Evolutionary conservation across 306 rosid genomes (phyloP), one percentile per base, ranked within the genome.

Genomic region (Glycine soja): DNA sequence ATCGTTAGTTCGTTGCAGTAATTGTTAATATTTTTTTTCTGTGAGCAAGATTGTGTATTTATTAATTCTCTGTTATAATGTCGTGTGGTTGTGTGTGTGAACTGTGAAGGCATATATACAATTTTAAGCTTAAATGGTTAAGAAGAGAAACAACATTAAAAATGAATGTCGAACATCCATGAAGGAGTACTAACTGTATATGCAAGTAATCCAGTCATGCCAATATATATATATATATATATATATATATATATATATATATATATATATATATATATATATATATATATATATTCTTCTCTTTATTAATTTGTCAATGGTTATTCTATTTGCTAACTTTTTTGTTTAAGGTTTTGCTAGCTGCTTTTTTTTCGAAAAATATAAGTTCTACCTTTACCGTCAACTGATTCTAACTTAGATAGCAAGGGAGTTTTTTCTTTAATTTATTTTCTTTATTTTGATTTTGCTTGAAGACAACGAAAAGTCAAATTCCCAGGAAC

Each of bases 361-460:
- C 7, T 15, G 1, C 0, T 19, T 19, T 19, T 19, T 19, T 68
- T 7, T 59, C 4, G 14, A 34, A 43, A 67, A 30, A 48, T 70
- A 47, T 70, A 48, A 6, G 5, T 19, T 19, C 2, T 43, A 43
- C 34, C 40, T 69, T 46, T 46, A 46, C 3, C 3, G 18, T 72
- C 43, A 32, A 34, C 9, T 72, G 76, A 72, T 72, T 72, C 63
- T 72, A 52, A 72, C 63, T 72, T 72, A 51, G 76, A 51, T 6
- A 5, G 15, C 36, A 72, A 72, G 61, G 61, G 30, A 72, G 12
- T 51, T 48, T 72, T 51, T 2, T 72, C 47, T 71, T 71, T 32
- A 30, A 62, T 30, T 0, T 62, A 30, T 59, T 24, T 6, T 68
- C 4, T 59, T 59, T 59, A 14, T 71, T 71, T 30, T 36, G 4